A percentile compares a stretch with the other conserved stretches of the same genome.
These are phyloP conservation scores for Exophiala bonariae DNA, from an alignment of 2,329 filamentous ascomycete species.

Conservation along the genomic window DNA sequence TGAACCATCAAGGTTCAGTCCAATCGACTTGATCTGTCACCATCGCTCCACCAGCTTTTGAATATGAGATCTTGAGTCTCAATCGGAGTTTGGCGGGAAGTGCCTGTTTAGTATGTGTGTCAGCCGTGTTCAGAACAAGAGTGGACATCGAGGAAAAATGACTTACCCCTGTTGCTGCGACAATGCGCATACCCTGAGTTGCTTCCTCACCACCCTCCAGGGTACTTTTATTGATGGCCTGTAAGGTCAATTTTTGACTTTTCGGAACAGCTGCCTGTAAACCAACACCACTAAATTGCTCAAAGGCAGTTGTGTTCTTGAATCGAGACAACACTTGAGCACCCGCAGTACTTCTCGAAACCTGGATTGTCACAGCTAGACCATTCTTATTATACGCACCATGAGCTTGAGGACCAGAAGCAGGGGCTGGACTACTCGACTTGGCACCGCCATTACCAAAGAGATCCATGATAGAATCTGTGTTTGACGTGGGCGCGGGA, in stretches of 20 bases:
- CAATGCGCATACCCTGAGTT: conserved; percentile 86
- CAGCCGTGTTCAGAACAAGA: conserved; percentile 1
- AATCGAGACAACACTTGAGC: conserved; percentile 85
- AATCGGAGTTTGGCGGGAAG: conserved; percentile 70
- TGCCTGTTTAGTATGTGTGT: conserved; percentile 55
- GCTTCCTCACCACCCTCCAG: conserved; percentile 77
- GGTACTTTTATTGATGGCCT: conserved; percentile 81
- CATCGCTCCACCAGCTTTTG: conserved; percentile 64
- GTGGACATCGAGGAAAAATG: not conserved
- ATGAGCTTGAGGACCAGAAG: conserved; percentile 54
- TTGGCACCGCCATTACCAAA: conserved; percentile 55
- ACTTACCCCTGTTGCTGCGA: conserved; percentile 85
- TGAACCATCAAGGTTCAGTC: conserved; percentile 66
- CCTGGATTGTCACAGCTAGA: conserved; percentile 74
- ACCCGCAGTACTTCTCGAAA: conserved; percentile 70
- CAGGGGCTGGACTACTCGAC: conserved; percentile 46
- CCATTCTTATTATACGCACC: conserved; percentile 85
- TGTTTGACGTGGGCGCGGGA: conserved; percentile 61
- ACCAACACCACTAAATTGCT: conserved; percentile 70
- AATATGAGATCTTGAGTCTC: conserved; percentile 80
- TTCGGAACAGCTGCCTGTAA: conserved; percentile 96
- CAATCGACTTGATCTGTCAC: conserved; percentile 95
- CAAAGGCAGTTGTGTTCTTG: conserved; percentile 69
- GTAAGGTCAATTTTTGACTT: conserved; percentile 87
- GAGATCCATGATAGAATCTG: conserved; percentile 85